Evolutionary conservation across 495 filamentous ascomycete genomes (phyloP).

Genomic region (Jackrogersella minutella): DNA sequence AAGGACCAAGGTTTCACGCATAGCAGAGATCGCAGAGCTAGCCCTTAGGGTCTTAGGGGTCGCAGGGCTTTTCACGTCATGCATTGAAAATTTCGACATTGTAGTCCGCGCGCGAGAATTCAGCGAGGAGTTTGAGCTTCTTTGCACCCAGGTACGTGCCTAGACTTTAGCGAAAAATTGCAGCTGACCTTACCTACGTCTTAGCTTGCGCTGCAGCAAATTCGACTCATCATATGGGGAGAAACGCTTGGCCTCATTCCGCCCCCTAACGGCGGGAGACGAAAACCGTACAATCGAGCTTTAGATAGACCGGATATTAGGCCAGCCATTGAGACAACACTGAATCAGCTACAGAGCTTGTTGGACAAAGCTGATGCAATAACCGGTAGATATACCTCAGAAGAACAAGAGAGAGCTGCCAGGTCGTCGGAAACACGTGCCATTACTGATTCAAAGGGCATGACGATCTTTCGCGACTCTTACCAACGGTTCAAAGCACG

Average conservation of each 20-base stretch:
- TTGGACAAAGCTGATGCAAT: background rate
- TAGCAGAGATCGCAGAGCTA: background rate
- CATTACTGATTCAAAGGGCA: background rate
- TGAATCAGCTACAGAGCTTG: background rate
- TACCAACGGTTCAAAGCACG: background rate
- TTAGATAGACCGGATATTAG: constrained; percentile 1
- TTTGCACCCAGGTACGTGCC: background rate
- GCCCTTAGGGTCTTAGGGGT: background rate
- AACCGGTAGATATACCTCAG: background rate
- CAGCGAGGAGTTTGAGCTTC: constrained; percentile 2
- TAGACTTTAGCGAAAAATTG: background rate
- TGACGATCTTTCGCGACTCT: constrained; percentile 2
- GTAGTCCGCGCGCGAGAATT: constrained; percentile 10
- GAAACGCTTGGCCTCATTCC: constrained; percentile 2
- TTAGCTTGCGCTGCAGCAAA: constrained; percentile 4
- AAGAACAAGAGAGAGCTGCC: constrained; percentile 3
- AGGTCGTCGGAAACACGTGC: background rate
- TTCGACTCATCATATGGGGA: constrained; percentile 6
- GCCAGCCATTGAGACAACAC: background rate
- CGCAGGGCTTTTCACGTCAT: background rate
- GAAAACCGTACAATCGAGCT: background rate
- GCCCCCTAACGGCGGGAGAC: background rate
- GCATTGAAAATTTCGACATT: constrained; percentile 9
- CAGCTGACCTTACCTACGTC: background rate
- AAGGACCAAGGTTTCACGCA: no score